Evolutionary conservation across 768 basidiomycete species (phyloP).

Genomic region (Tricholoma saponaceum): DNA sequence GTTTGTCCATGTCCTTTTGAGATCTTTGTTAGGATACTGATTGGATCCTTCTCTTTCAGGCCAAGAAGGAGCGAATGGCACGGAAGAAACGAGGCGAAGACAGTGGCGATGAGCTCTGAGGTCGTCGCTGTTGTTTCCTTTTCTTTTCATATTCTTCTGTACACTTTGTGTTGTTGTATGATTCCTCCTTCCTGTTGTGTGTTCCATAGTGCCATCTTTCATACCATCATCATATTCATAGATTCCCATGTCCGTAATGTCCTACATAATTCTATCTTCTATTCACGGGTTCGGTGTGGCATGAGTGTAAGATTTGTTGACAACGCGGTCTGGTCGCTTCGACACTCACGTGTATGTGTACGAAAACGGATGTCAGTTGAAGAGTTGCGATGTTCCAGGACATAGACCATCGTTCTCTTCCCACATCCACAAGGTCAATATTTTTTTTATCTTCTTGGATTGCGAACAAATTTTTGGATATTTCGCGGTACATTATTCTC

Average conservation of each 20-base stretch:
- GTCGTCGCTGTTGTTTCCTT: conserved; percentile 7
- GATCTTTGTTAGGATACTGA: conserved; percentile 1
- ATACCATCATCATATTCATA: not conserved
- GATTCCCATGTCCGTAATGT: not conserved
- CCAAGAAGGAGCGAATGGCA: conserved; percentile 96
- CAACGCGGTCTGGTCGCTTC: not conserved
- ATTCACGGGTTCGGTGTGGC: not conserved
- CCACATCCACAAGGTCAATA: not conserved
- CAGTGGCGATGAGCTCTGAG: conserved; percentile 61
- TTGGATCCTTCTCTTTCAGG: conserved; percentile 18
- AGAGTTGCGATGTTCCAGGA: not conserved
- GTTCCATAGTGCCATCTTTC: not conserved
- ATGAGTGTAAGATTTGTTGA: not conserved
- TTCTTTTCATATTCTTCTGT: conserved; percentile 3
- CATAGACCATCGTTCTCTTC: not conserved
- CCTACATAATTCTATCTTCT: not conserved
- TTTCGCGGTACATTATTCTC: not conserved
- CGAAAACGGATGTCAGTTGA: not conserved
- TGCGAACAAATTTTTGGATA: not conserved
- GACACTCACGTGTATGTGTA: not conserved
- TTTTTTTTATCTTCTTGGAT: not conserved
- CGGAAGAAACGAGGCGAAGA: conserved; percentile 86
- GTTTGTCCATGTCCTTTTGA: conserved; percentile 24
- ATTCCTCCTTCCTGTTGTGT: not conserved
- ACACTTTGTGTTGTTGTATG: too few species aligned